These are phyloP conservation scores for Rhizopus stolonifer DNA, from an alignment of 371 early-diverging fungal genomes.

Conservation along the genomic window DNA sequence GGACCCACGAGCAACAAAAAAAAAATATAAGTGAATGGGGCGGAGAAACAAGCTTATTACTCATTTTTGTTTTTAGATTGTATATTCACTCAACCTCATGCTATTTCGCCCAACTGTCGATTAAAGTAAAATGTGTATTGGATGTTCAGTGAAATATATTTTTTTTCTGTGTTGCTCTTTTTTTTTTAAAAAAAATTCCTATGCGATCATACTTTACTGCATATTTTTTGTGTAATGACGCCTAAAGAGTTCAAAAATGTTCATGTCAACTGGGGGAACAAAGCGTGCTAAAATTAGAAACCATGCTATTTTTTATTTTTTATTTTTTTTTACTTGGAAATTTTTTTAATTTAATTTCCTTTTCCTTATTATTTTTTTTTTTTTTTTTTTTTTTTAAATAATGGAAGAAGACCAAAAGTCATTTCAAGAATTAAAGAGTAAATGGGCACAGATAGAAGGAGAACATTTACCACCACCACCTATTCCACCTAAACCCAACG, in stretches of 20 bases:
- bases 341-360: not conserved
- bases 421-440: conserved; percentile 22
- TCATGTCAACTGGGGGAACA: not conserved
- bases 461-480: conserved; percentile 23
- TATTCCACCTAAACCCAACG: conserved; percentile 28
- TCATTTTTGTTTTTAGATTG: no score
- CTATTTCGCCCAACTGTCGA: no score
- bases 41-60: no score
- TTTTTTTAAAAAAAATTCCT: no score
- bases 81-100: no score
- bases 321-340: not conserved
- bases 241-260: not conserved
- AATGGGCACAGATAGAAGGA: conserved; percentile 22
- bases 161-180: no score
- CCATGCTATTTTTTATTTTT: not conserved
- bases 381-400: not conserved
- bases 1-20: no score
- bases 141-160: no score
- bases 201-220: not conserved
- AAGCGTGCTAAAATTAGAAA: conserved; percentile 1
- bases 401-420: conserved; percentile 21
- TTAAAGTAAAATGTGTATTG: no score
- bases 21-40: no score
- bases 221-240: not conserved
- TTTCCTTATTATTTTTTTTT: not conserved